Evolutionary conservation across 371 early-diverging fungal species (phyloP).

Genomic region (Chytridium lagenaria): DNA sequence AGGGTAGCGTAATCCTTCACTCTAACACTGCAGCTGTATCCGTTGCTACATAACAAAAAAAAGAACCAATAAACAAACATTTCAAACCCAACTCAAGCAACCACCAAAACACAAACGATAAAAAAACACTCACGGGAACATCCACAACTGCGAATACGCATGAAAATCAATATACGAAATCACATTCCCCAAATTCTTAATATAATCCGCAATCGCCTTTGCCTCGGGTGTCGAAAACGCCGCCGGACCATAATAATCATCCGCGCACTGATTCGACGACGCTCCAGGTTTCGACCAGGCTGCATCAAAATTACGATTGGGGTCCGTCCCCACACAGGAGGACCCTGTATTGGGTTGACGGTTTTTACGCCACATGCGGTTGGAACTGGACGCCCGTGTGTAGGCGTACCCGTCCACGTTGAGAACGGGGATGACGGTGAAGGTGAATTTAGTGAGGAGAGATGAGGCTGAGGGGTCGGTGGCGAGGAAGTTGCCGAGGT

Average conservation of each 20-base stretch:
- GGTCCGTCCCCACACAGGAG: slow-evolving; percentile 46
- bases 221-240: slow-evolving; percentile 37
- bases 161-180: slow-evolving; percentile 62
- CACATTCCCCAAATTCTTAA: slow-evolving; percentile 39
- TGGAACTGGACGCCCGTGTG: slow-evolving; percentile 32
- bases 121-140: no score
- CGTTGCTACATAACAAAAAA: no score
- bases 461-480: not conserved
- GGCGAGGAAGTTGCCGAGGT: slow-evolving; percentile 37
- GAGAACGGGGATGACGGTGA: slow-evolving; percentile 47
- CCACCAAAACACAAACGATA: no score
- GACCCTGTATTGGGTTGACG: slow-evolving; percentile 42
- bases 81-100: no score
- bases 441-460: slow-evolving; percentile 33
- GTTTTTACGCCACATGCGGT: slow-evolving; percentile 46
- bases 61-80: no score
- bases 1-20: slow-evolving; percentile 35
- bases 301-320: slow-evolving; percentile 42
- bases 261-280: slow-evolving; percentile 25
- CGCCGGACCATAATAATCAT: slow-evolving; percentile 29
- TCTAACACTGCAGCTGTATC: slow-evolving; percentile 31
- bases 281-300: slow-evolving; percentile 38
- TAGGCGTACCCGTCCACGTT: slow-evolving; percentile 51
- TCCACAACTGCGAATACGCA: slow-evolving; percentile 39
- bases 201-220: slow-evolving; percentile 53